Percentiles rank a stretch among this genome's conserved stretches.
These are phyloP conservation scores for Penicillium coffeae DNA, from an alignment of 495 filamentous ascomycete species.

Conservation along the genomic window DNA sequence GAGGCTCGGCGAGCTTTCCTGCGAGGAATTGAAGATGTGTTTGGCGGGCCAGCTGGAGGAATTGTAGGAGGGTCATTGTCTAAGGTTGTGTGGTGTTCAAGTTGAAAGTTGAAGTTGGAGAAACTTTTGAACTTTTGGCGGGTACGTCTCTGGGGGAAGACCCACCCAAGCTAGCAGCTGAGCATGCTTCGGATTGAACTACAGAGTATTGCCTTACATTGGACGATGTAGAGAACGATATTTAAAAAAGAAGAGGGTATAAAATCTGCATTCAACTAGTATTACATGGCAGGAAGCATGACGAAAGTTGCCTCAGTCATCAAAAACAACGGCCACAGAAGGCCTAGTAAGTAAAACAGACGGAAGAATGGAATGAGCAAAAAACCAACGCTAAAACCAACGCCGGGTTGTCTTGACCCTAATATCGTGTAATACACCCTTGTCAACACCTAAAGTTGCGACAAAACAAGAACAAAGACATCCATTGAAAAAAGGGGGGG, in stretches of 20 bases:
- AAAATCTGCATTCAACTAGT: slow-evolving; percentile 25
- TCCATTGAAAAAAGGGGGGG: neutral
- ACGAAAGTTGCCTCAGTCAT: slow-evolving; percentile 18
- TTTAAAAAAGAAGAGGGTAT: neutral
- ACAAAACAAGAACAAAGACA: slow-evolving; percentile 8
- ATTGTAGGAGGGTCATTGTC: slow-evolving; percentile 33
- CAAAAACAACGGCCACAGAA: slow-evolving; percentile 17
- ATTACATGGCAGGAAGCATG: slow-evolving; percentile 20
- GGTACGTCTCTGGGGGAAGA: neutral
- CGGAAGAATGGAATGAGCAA: slow-evolving; percentile 8
- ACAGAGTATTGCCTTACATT: no score
- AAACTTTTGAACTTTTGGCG: neutral
- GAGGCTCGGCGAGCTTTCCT: slow-evolving; percentile 25
- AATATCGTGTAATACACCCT: slow-evolving; percentile 18
- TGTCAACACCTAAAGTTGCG: slow-evolving; percentile 10
- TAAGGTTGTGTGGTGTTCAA: neutral
- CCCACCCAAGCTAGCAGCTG: neutral
- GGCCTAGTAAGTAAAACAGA: slow-evolving; percentile 12
- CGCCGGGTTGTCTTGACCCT: slow-evolving; percentile 17
- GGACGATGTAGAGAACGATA: neutral
- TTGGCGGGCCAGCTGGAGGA: slow-evolving; percentile 36
- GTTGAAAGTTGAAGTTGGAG: slow-evolving; percentile 1
- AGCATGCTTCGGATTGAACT: no score
- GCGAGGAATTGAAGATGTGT: slow-evolving; percentile 32
- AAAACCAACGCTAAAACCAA: slow-evolving; percentile 18